Conservation (phyloP, 208 protist species). For the Acanthamoeba polyphaga region DNA sequence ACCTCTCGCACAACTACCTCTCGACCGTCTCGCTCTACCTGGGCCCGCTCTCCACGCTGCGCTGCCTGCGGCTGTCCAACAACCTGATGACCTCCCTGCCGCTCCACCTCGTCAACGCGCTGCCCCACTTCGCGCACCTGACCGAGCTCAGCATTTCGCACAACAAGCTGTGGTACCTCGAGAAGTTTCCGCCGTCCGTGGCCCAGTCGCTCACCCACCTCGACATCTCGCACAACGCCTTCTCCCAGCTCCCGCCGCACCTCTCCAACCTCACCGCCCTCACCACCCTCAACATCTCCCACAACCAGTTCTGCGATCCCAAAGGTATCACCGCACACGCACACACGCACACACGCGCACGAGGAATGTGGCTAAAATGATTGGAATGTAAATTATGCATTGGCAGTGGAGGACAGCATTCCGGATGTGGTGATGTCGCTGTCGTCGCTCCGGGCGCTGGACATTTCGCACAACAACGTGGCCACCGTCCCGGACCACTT, state of each 20-base stretch:
- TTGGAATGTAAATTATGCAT: background rate
- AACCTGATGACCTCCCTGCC: constrained; percentile 52
- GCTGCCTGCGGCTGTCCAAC: constrained; percentile 31
- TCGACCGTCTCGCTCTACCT: constrained; percentile 35
- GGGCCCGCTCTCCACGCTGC: constrained; percentile 5
- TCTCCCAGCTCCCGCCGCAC: constrained; percentile 49
- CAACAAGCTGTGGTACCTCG: constrained; percentile 62
- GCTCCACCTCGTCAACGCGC: constrained; percentile 2
- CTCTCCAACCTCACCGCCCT: constrained; percentile 20
- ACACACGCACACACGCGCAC: background rate
- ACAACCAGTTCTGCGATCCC: constrained; percentile 13
- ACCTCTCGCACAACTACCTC: constrained; percentile 62
- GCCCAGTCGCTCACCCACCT: constrained; percentile 26
- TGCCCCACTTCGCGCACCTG: constrained; percentile 5
- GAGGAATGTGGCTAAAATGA: background rate
- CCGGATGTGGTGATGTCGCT: constrained; percentile 35
- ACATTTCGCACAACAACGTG: constrained; percentile 29
- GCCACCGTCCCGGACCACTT: background rate
- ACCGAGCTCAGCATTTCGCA: background rate
- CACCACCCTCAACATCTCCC: constrained; percentile 32
- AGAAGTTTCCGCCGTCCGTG: constrained; percentile 52
- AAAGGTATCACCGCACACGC: background rate
- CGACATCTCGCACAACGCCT: constrained; percentile 56
- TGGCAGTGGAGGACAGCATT: background rate
- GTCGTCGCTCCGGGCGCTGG: background rate